Evolutionary conservation across 257 asterid genomes (phyloP).

Genomic region (Euphrasia confusa): DNA sequence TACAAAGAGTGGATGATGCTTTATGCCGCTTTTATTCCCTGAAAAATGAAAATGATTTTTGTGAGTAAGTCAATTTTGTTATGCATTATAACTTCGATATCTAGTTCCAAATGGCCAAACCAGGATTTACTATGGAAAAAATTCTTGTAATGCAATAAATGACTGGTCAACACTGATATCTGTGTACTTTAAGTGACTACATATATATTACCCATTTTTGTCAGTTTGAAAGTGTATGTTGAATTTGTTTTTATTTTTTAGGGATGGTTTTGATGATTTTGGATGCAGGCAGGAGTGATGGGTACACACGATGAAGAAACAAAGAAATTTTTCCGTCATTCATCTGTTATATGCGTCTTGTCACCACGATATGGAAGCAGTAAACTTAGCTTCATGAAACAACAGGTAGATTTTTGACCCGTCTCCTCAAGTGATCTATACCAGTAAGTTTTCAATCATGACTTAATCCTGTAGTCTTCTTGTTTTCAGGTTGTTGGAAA

Average conservation of each 20-base stretch:
- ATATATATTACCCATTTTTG: background rate
- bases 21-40: background rate
- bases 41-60: background rate
- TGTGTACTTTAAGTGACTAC: conserved; percentile 11
- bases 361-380: background rate
- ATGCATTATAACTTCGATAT: conserved; percentile 1
- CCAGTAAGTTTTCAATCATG: conserved; percentile 19
- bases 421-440: conserved; percentile 9
- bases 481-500: conserved; percentile 70
- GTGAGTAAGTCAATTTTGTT: background rate
- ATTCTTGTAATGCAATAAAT: background rate
- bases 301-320: background rate
- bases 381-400: background rate
- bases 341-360: conserved; percentile 29
- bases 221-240: conserved; percentile 13
- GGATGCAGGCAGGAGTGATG: conserved; percentile 3
- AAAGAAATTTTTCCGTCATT: background rate
- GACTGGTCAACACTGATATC: background rate
- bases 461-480: conserved; percentile 25
- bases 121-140: background rate
- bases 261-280: background rate
- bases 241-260: conserved; percentile 6
- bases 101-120: conserved; percentile 8
- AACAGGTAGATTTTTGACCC: background rate
- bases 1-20: background rate